Percentiles rank a stretch among this genome's conserved stretches.
Conservation (phyloP, 2,329 filamentous ascomycete species). For the Trichoderma aggressivum region DNA sequence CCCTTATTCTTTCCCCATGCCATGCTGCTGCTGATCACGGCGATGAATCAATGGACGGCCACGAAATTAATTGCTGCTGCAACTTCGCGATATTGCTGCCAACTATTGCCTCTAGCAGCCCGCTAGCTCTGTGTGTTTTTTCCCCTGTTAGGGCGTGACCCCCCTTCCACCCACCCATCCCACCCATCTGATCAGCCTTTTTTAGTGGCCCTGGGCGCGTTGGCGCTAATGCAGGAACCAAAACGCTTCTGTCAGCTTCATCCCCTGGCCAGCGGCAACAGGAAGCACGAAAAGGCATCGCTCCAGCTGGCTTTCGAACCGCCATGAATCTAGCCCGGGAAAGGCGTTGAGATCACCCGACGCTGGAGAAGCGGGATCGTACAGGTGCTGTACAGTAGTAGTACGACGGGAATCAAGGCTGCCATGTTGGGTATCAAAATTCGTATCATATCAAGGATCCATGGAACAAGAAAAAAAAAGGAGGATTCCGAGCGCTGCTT, state of each 20-base stretch:
- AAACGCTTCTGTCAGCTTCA: constrained; percentile 10
- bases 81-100: constrained; percentile 9
- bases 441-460: background rate
- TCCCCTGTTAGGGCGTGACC: background rate
- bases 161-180: background rate
- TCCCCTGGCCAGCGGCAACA: background rate
- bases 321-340: background rate
- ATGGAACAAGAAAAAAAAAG: background rate
- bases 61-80: background rate
- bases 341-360: background rate
- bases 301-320: background rate
- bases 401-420: background rate
- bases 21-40: background rate
- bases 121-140: background rate
- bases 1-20: background rate
- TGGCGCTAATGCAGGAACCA: constrained; percentile 26
- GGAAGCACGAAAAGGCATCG: background rate
- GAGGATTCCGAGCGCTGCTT: background rate
- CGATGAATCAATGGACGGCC: constrained; percentile 5
- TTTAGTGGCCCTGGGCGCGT: constrained; percentile 11
- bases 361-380: background rate
- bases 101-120: constrained; percentile 12
- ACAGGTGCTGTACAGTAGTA: background rate
- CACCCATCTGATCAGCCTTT: constrained; percentile 18
- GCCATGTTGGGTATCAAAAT: background rate